Conservation (phyloP, 108 stramenopile genomes). For the Cyclostephanos invisitatus region DNA sequence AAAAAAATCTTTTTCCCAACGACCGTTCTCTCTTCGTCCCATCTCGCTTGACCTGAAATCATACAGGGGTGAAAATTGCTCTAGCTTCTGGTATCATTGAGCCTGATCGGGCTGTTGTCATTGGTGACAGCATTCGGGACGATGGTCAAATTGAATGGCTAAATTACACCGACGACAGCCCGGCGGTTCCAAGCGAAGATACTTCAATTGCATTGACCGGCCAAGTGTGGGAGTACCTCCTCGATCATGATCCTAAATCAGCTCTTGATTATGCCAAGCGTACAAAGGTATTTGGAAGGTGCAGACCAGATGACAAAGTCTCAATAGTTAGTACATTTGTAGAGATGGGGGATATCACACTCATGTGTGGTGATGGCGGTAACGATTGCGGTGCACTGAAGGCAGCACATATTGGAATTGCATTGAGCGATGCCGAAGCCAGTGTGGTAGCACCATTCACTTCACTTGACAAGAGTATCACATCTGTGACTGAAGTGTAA, state of each 20-base stretch:
- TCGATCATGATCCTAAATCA: slow-evolving; percentile 33
- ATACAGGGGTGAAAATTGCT: slow-evolving; percentile 58
- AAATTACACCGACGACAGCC: slow-evolving; percentile 31
- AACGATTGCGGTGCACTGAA: slow-evolving; percentile 74
- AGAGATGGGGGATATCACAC: slow-evolving; percentile 54
- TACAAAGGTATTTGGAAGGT: slow-evolving; percentile 62
- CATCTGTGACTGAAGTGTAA: slow-evolving; percentile 52
- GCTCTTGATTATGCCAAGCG: slow-evolving; percentile 32
- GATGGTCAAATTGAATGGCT: slow-evolving; percentile 43
- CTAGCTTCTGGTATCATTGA: slow-evolving; percentile 59
- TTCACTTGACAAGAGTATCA: slow-evolving; percentile 48
- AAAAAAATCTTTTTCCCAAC: not conserved
- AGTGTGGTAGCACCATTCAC: slow-evolving; percentile 61
- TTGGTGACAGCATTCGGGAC: slow-evolving; percentile 32
- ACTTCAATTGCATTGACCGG: slow-evolving; percentile 62
- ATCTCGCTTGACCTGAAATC: not conserved
- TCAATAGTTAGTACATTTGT: slow-evolving; percentile 60
- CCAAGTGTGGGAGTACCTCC: slow-evolving; percentile 49
- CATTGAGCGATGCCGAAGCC: slow-evolving; percentile 59
- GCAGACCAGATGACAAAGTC: slow-evolving; percentile 64
- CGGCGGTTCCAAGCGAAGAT: slow-evolving; percentile 11
- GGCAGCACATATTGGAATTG: slow-evolving; percentile 67
- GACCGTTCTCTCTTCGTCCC: not conserved
- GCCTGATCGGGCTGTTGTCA: slow-evolving; percentile 27
- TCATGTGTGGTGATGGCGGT: slow-evolving; percentile 79